Conservation (phyloP, 2,329 filamentous ascomycete genomes). For the Xylariomycetidae sp. region DNA sequence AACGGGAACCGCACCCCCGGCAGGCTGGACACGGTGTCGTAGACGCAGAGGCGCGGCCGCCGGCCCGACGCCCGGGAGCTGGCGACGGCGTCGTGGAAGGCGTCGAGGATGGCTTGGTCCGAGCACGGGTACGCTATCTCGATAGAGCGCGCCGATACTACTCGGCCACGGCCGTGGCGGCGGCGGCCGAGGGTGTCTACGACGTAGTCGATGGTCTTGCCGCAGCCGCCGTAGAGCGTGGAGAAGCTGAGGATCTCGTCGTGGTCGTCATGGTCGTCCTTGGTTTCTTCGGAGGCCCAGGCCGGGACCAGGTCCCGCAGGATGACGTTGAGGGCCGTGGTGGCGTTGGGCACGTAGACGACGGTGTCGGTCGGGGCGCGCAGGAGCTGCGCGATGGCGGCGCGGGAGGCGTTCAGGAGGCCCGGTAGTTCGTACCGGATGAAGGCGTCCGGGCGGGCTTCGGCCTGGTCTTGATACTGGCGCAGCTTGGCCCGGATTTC, state of each 20-base stretch:
- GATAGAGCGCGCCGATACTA: conserved; percentile 51
- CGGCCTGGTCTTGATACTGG: conserved; percentile 60
- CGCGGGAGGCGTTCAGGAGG: conserved; percentile 60
- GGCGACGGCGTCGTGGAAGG: conserved; percentile 56
- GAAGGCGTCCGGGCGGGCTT: conserved; percentile 70
- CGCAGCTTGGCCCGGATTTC: conserved; percentile 55
- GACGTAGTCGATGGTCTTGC: conserved; percentile 66
- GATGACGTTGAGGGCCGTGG: conserved; percentile 71
- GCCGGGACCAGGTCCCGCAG: conserved; percentile 72
- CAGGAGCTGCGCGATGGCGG: conserved; percentile 60
- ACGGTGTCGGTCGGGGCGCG: conserved; percentile 61
- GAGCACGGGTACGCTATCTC: conserved; percentile 63
- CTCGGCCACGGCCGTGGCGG: too few species aligned
- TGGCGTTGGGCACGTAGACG: conserved; percentile 80
- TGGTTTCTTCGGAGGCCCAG: conserved; percentile 57
- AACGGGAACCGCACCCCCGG: conserved; percentile 81
- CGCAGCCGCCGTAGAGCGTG: conserved; percentile 74
- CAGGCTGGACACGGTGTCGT: conserved; percentile 74
- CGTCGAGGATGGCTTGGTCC: conserved; percentile 59
- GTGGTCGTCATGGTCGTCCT: too few species aligned
- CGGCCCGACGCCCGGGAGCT: conserved; percentile 51
- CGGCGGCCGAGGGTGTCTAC: conserved; percentile 55
- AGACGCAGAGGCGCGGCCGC: conserved; percentile 63
- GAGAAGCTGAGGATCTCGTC: conserved; percentile 78
- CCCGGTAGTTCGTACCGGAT: conserved; percentile 63